Conservation (phyloP, 2,329 filamentous ascomycete species). For the Ceratocystis harringtonii region DNA sequence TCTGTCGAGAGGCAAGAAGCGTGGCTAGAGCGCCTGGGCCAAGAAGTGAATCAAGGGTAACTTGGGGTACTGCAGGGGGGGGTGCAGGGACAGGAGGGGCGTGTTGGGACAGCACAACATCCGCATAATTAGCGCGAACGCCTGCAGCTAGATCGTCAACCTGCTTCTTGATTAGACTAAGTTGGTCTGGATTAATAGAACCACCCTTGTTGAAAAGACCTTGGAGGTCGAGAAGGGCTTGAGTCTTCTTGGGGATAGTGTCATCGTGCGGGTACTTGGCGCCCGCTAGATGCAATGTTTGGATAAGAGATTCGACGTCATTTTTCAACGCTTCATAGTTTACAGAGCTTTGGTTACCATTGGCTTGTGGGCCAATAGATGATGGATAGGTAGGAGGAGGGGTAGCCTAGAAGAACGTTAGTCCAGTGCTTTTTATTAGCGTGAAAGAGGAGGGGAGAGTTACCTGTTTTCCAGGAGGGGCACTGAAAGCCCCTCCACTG, state of each 20-base stretch:
- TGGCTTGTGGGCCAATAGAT: slow-evolving; percentile 3
- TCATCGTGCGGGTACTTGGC: slow-evolving; percentile 61
- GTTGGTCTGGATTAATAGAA: slow-evolving; percentile 63
- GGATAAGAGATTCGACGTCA: slow-evolving; percentile 69
- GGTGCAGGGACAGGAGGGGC: slow-evolving; percentile 23
- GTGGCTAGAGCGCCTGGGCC: slow-evolving; percentile 45
- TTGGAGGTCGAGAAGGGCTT: slow-evolving; percentile 75
- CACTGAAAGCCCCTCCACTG: neutral
- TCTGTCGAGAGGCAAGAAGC: slow-evolving; percentile 36
- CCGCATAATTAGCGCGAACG: slow-evolving; percentile 36
- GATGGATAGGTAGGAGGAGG: slow-evolving; percentile 1
- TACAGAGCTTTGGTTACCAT: slow-evolving; percentile 23
- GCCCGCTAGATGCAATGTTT: slow-evolving; percentile 56
- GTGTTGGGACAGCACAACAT: slow-evolving; percentile 22
- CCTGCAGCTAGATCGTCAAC: slow-evolving; percentile 61
- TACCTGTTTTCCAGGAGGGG: slow-evolving; percentile 14
- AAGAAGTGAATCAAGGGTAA: slow-evolving; percentile 41
- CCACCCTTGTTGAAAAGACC: slow-evolving; percentile 56
- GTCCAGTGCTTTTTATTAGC: neutral
- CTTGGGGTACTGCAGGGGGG: slow-evolving; percentile 22
- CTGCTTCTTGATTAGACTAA: slow-evolving; percentile 72
- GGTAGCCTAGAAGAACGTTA: neutral
- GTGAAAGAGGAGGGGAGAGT: neutral
- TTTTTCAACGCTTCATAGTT: slow-evolving; percentile 62
- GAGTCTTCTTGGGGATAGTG: slow-evolving; percentile 62